Base-by-base conservation (phyloP, 192 early-diverging fungal genomes). In the Entomortierella lignicola region DNA sequence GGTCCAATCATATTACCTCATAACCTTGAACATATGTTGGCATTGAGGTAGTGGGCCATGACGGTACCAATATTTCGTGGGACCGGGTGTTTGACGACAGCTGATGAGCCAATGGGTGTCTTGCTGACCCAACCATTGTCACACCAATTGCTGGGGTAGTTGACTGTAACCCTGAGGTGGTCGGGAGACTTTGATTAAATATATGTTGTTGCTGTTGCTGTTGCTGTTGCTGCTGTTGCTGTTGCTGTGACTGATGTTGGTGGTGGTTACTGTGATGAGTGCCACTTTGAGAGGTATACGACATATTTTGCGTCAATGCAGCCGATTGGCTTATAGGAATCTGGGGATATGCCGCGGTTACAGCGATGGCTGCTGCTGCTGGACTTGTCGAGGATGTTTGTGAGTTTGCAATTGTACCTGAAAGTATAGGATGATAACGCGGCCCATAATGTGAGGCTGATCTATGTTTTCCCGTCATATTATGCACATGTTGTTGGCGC, bases 371-470 rank as follows among this genome's bases (percentile, higher is more conserved):
- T 27, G 60, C 23, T 21, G 57, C 10, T 43, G 60, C n/a, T 10
- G 44, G 13, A 12, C 13, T 12, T 18, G 60, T 2, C 11, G 62
- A 53, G 21, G 53, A 20, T 5, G 44, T 5, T 3, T 47, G 44
- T 47, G 44, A 7, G 8, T 52, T 26, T 54, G 60, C 41, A 0
- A 39, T 17, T 15, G 72, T 29, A 47, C 20, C 20, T 20, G 44
- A 4, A 23, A 54, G 20, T 55, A 74, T 55, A 8, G 72, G 72
- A 29, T 66, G 59, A 32, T 48, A 74, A 1, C 72, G 63, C 8
- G 34, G 58, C 0, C 56, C 72, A 53, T 74, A 74, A 52, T 74
- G 71, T 8, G 62, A 20, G 3, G 34, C 21, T 2, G 62, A 48
- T 54, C n/a, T 66, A 5, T 61, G 72, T 39, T 74, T 74, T 15